A percentile compares a stretch with the other conserved stretches of the same genome.
These are phyloP conservation scores for Neoarthrinium moseri DNA, from an alignment of 2,329 filamentous ascomycete genomes.

Conservation along the genomic window DNA sequence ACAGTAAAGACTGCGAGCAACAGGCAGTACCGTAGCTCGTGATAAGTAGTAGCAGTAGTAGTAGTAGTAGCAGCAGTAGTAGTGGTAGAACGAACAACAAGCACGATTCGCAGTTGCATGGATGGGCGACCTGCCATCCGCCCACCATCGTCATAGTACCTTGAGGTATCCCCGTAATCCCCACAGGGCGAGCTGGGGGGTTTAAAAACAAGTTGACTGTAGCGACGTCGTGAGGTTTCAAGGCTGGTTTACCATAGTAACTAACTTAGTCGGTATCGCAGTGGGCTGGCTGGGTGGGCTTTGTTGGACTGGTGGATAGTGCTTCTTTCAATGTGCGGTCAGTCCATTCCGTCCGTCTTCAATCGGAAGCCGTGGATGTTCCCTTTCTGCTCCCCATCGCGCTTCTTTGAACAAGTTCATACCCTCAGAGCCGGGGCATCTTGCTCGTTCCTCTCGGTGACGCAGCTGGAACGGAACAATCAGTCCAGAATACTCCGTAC, in stretches of 20 bases:
- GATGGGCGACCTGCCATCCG: too few species aligned
- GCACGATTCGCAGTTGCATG: too few species aligned
- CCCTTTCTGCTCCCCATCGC: background rate
- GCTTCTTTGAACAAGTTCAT: background rate
- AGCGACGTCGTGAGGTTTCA: slow-evolving; percentile 2
- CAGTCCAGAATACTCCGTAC: too few species aligned
- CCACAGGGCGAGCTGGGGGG: background rate
- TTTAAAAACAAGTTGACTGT: background rate
- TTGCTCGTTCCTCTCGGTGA: background rate
- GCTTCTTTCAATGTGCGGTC: background rate
- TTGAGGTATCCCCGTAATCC: background rate
- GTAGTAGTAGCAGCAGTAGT: too few species aligned
- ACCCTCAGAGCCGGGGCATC: background rate
- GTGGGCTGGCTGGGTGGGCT: background rate
- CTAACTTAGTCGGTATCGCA: background rate
- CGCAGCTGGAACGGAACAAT: background rate
- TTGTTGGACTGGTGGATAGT: background rate
- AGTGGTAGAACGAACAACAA: too few species aligned
- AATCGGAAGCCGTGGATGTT: background rate
- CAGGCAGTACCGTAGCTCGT: too few species aligned
- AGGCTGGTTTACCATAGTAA: background rate
- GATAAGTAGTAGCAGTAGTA: too few species aligned
- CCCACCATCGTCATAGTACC: slow-evolving; percentile 5
- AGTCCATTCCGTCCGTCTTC: background rate
- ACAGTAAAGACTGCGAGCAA: too few species aligned